Percentiles rank a stretch among this genome's conserved stretches.
phyloP scores from a whole-genome alignment of 352 stramenopile species.

The Pythium guiyangense region DNA sequence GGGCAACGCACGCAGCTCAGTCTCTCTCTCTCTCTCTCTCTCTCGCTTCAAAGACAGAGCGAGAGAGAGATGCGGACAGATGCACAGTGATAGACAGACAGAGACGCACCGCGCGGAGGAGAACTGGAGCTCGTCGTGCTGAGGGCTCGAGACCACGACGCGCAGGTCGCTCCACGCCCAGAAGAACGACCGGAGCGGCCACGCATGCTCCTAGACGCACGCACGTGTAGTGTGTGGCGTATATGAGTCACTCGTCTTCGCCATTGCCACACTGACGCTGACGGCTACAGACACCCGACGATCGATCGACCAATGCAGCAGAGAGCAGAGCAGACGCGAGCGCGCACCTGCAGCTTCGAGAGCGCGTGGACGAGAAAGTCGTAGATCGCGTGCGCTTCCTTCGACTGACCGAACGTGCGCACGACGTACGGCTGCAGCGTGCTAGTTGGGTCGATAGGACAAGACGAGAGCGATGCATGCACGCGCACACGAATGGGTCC shows the following conservation, averaged over 20 bases:
- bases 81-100: too few species aligned
- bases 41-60: too few species aligned
- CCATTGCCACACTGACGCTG: too few species aligned
- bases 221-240: neutral
- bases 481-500: neutral
- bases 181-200: constrained; percentile 53
- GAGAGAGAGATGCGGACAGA: too few species aligned
- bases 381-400: constrained; percentile 51
- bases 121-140: constrained; percentile 52
- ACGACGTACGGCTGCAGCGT: constrained; percentile 63
- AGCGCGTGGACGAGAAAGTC: constrained; percentile 44
- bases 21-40: too few species aligned
- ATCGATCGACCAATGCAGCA: too few species aligned
- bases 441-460: constrained; percentile 15
- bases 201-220: constrained; percentile 33
- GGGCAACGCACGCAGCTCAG: neutral
- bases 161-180: too few species aligned
- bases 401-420: constrained; percentile 55
- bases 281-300: too few species aligned
- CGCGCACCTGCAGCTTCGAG: constrained; percentile 36
- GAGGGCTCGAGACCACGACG: constrained; percentile 38
- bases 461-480: constrained; percentile 4
- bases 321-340: neutral
- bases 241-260: too few species aligned
- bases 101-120: constrained; percentile 37